These are phyloP conservation scores for Cajanus cajan DNA, from an alignment of 306 rosid genomes.

Conservation along the genomic window DNA sequence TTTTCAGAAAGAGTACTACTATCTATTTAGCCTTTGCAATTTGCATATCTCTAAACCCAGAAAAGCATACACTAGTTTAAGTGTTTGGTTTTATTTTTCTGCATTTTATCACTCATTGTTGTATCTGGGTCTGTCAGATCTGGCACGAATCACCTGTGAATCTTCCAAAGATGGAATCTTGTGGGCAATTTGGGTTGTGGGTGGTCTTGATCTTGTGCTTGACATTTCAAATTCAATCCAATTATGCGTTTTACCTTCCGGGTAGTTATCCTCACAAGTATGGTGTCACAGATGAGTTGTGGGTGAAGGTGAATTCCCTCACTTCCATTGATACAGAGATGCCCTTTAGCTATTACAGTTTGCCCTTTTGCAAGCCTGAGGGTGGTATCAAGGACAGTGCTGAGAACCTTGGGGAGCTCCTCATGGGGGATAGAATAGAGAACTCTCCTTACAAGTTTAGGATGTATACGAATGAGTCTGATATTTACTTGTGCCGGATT, in stretches of 20 bases:
- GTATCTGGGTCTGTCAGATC: slow-evolving; percentile 59
- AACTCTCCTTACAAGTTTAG: slow-evolving; percentile 66
- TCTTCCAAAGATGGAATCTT: slow-evolving; percentile 44
- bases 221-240: slow-evolving; percentile 40
- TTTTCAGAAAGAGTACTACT: not conserved
- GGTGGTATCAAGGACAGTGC: slow-evolving; percentile 71
- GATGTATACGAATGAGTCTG: slow-evolving; percentile 56
- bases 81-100: not conserved
- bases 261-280: slow-evolving; percentile 72
- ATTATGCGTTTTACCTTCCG: slow-evolving; percentile 65
- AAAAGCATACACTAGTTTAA: not conserved
- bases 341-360: slow-evolving; percentile 75
- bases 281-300: slow-evolving; percentile 37
- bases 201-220: slow-evolving; percentile 42
- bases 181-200: slow-evolving; percentile 45
- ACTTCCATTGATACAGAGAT: slow-evolving; percentile 77
- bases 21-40: not conserved
- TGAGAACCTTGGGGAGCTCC: slow-evolving; percentile 79
- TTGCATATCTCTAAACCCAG: slow-evolving; percentile 10
- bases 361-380: slow-evolving; percentile 64
- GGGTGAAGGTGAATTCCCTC: slow-evolving; percentile 73
- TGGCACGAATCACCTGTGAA: slow-evolving; percentile 31
- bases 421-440: slow-evolving; percentile 79
- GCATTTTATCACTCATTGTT: slow-evolving; percentile 17
- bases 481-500: slow-evolving; percentile 49